Evolutionary conservation across 129 eudicot species (phyloP).

Genomic region (Tagetes erecta): DNA sequence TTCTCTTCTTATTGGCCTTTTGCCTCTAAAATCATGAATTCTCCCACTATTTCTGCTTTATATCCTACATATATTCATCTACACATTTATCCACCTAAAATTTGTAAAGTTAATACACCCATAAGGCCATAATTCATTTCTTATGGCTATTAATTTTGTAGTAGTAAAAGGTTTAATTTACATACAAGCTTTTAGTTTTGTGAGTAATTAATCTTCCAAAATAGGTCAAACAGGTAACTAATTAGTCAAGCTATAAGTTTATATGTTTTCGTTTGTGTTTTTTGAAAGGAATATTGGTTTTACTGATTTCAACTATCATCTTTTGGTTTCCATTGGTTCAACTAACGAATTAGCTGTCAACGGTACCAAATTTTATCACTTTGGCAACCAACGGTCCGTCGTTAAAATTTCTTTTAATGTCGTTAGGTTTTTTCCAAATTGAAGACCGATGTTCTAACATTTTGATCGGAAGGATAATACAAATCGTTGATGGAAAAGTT

Average conservation of each 20-base stretch:
- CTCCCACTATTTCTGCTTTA: conserved; percentile 25
- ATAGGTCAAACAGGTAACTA: neutral
- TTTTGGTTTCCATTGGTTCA: too few species aligned
- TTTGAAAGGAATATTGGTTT: too few species aligned
- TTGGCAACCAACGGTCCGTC: too few species aligned
- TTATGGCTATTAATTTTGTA: neutral
- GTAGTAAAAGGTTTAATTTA: neutral
- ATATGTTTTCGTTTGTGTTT: too few species aligned
- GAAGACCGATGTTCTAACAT: too few species aligned
- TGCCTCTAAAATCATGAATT: conserved; percentile 27
- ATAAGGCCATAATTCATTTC: neutral
- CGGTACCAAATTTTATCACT: too few species aligned
- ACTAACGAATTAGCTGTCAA: too few species aligned
- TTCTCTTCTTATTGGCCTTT: conserved; percentile 28
- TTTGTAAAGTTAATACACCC: neutral
- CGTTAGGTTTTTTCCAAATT: too few species aligned
- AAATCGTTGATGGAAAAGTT: too few species aligned
- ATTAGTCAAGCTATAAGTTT: neutral
- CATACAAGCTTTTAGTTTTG: neutral
- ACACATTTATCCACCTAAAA: conserved; percentile 8
- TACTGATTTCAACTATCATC: too few species aligned
- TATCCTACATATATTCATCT: neutral
- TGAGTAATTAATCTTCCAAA: neutral
- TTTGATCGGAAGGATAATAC: too few species aligned
- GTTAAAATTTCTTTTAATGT: too few species aligned